These are phyloP conservation scores for Leccinum truebloodii DNA, from an alignment of 768 basidiomycete species.

Conservation along the genomic window DNA sequence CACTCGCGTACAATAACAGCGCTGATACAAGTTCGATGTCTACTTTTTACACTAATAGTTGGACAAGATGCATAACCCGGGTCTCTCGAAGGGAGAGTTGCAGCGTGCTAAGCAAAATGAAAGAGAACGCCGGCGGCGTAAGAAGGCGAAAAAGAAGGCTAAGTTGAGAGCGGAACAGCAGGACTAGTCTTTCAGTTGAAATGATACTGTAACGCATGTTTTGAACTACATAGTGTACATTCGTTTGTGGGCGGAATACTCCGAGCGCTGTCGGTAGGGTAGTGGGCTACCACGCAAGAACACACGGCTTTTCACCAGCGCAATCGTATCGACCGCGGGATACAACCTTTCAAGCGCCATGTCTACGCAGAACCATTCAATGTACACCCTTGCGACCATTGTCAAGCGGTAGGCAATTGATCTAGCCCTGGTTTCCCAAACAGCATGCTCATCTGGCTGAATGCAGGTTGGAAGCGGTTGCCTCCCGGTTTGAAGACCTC, in stretches of 20 bases:
- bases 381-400: constrained; percentile 78
- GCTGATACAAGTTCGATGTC: constrained; percentile 20
- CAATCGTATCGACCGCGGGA: neutral
- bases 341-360: constrained; percentile 10
- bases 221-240: neutral
- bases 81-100: constrained; percentile 70
- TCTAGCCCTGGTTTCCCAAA: constrained; percentile 8
- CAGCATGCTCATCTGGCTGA: constrained; percentile 1
- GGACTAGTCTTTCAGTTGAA: constrained; percentile 13
- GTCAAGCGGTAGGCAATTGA: constrained; percentile 67
- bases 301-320: neutral
- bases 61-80: constrained; percentile 72
- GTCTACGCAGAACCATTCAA: constrained; percentile 37
- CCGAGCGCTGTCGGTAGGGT: constrained; percentile 15
- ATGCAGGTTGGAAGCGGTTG: constrained; percentile 87
- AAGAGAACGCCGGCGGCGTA: constrained; percentile 69
- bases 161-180: constrained; percentile 29
- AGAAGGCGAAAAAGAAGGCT: constrained; percentile 77
- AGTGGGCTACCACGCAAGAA: neutral
- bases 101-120: constrained; percentile 72
- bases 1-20: constrained; percentile 8
- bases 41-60: constrained; percentile 45
- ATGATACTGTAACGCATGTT: neutral
- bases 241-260: constrained; percentile 18
- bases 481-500: constrained; percentile 91